These are phyloP conservation scores for Protomyces pachydermus DNA, from an alignment of 1,139 yeast species.

Conservation along the genomic window DNA sequence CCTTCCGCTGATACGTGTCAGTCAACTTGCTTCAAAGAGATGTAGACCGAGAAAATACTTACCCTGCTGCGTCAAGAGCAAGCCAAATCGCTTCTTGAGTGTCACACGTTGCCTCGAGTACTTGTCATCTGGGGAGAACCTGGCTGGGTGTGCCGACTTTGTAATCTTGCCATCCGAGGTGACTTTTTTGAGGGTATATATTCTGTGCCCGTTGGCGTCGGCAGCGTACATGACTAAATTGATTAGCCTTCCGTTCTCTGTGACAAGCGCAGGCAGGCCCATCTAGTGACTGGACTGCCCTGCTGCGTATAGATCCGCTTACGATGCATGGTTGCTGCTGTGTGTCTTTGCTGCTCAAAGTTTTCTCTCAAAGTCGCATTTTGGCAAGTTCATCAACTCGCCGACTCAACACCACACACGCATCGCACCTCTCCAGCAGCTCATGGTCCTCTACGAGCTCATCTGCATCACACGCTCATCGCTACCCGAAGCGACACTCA, in stretches of 20 bases:
- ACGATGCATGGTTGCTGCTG: neutral
- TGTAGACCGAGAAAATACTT: neutral
- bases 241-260: conserved; percentile 36
- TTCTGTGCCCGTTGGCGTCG: conserved; percentile 90
- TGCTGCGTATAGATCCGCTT: neutral
- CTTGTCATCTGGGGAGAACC: conserved; percentile 99
- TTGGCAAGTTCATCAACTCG: neutral
- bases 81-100: conserved; percentile 84
- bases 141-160: conserved; percentile 98
- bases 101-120: conserved; percentile 95
- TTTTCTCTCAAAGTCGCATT: neutral
- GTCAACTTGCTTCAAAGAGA: neutral
- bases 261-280: neutral
- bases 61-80: conserved; percentile 75
- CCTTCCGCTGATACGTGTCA: neutral
- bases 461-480: conserved; percentile 14
- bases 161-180: conserved; percentile 89
- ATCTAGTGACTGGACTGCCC: neutral
- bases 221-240: conserved; percentile 98
- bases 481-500: conserved; percentile 17
- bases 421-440: neutral
- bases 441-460: conserved; percentile 21
- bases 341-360: neutral
- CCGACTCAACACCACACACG: neutral
- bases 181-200: conserved; percentile 81